Evolutionary conservation across 257 asterid genomes (phyloP).

Genomic region (Misopates orontium): DNA sequence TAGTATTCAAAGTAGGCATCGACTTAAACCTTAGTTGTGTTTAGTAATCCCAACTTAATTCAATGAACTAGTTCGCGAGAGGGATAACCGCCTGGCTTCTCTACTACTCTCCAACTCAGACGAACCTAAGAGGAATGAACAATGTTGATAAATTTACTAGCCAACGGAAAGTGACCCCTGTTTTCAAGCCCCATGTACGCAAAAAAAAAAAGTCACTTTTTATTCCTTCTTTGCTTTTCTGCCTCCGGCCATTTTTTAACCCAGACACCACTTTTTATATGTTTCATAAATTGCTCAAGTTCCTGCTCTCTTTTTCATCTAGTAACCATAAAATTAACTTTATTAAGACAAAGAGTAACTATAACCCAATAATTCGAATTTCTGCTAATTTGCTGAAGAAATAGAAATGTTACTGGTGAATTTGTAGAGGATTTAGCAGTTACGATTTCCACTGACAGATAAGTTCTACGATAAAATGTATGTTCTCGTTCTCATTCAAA

Average conservation of each 20-base stretch:
- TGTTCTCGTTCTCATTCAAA: not conserved
- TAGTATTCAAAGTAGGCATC: no score
- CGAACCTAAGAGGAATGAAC: slow-evolving; percentile 56
- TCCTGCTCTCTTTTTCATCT: not conserved
- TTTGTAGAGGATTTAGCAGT: not conserved
- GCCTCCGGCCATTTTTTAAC: slow-evolving; percentile 6
- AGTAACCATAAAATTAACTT: no score
- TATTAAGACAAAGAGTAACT: not conserved
- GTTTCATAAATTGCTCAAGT: slow-evolving; percentile 10
- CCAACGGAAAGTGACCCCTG: not conserved
- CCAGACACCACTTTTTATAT: not conserved
- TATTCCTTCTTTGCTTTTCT: not conserved
- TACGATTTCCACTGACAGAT: not conserved
- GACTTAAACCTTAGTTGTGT: no score
- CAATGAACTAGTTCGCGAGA: slow-evolving; percentile 67
- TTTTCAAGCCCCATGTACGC: no score
- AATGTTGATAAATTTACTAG: slow-evolving; percentile 19
- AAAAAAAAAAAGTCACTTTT: no score
- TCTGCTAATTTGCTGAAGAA: not conserved
- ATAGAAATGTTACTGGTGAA: not conserved
- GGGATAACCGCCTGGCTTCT: slow-evolving; percentile 56
- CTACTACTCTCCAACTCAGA: slow-evolving; percentile 66
- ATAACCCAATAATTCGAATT: not conserved
- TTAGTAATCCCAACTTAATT: no score
- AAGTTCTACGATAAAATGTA: no score